Percentiles rank a stretch among this genome's conserved stretches.
phyloP scores from a whole-genome alignment of 768 basidiomycete genomes.

The Lactarius hatsudake region DNA sequence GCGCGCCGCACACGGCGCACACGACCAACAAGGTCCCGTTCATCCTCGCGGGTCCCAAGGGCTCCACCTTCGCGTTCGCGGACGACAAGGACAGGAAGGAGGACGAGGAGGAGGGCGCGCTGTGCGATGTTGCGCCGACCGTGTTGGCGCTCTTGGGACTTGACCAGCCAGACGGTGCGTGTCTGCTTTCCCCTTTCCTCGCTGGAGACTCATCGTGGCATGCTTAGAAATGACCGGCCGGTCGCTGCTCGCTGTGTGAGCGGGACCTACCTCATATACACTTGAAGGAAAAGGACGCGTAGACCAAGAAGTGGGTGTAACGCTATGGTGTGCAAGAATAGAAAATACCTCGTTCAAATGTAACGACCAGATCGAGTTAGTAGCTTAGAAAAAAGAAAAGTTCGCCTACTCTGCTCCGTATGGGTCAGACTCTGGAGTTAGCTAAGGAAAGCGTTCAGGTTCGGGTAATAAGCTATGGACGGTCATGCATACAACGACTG shows the following conservation, averaged over 20 bases:
- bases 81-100: constrained; percentile 49
- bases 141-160: constrained; percentile 76
- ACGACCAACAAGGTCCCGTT: constrained; percentile 89
- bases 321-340: not conserved
- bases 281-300: not conserved
- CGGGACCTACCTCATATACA: not conserved
- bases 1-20: constrained; percentile 88
- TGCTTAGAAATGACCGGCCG: constrained; percentile 51
- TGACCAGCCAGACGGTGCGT: constrained; percentile 64
- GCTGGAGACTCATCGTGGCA: not conserved
- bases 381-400: not conserved
- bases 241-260: constrained; percentile 42
- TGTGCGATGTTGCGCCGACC: constrained; percentile 91
- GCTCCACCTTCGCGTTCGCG: constrained; percentile 51
- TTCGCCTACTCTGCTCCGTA: not conserved
- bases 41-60: constrained; percentile 63
- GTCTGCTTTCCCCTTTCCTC: not conserved
- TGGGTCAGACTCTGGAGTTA: not conserved
- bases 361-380: not conserved
- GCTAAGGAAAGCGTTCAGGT: not conserved
- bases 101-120: constrained; percentile 64
- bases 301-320: not conserved
- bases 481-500: constrained; percentile 7
- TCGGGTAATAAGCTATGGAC: not conserved
- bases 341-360: not conserved